Evolutionary conservation across 768 basidiomycete genomes (phyloP), one percentile per base, ranked within the genome.

Genomic region (Nevesoporus exiguus): DNA sequence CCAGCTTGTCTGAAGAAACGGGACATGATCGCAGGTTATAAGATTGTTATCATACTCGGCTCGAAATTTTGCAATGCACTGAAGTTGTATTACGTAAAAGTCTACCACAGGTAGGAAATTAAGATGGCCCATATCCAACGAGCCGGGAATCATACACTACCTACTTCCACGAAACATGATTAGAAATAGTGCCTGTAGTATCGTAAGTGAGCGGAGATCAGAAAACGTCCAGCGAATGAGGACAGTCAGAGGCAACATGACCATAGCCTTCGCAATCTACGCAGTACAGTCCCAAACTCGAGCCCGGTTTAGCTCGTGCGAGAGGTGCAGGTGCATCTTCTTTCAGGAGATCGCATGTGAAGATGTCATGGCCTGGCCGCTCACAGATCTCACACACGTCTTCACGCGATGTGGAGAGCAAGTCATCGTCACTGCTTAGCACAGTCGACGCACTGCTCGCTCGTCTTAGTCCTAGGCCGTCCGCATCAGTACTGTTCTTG

Each of bases 1-100:
- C 82, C 86, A 56, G 82, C 89, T 76, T 84, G 81, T 76, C 88
- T 85, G 77, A 93, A 93, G 76, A 94, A 93, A 66, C 90, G 84
- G 57, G 91, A 93, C 90, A 93, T 93, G 61, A 55, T 55, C 56
- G 61, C 44, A 47, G 34, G 40, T n/a, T n/a, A n/a, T 43, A 43
- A 59, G 64, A 66, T 67, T 53, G 58, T 58, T 69, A 69, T 67
- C 66, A 47, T 39, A 17, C 39, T 34, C 45, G 17, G 45, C 55
- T 50, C 44, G 27, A 65, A 68, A 53, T 62, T 66, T 62, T 47
- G 54, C 19, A 19, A 17, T 39, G 31, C 61, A 55, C 9, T n/a
- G 21, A 19, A 49, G 14, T 11, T 7, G 5, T 7, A 33, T 64
- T 60, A 67, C 62, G 50, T 65, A 65, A 66, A 21, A 36, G 11